phyloP scores from a whole-genome alignment of 768 basidiomycete species.

The Lactarius tabidus region DNA sequence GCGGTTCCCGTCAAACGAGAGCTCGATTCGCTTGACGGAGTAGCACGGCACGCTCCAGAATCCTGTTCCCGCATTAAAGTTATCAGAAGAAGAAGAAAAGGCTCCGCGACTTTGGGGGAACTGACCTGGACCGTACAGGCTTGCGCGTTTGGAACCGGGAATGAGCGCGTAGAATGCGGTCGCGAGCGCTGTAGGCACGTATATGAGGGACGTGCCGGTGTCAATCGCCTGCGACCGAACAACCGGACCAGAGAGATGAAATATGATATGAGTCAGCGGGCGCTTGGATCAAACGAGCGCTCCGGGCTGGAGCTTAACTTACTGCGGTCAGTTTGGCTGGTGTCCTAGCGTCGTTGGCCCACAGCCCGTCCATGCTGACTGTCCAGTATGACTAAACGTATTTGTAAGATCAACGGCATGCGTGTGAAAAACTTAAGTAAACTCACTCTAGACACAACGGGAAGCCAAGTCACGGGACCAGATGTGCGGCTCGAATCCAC shows the following conservation, averaged over 20 bases:
- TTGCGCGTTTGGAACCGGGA: conserved; percentile 41
- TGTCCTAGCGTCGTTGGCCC: conserved; percentile 31
- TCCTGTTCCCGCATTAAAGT: too few species aligned
- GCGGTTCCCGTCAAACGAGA: conserved; percentile 42
- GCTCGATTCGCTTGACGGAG: conserved; percentile 33
- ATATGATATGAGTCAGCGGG: neutral
- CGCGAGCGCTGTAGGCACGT: conserved; percentile 46
- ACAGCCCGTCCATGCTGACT: conserved; percentile 44
- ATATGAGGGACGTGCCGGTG: conserved; percentile 64
- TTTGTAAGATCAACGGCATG: neutral
- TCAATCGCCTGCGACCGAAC: conserved; percentile 50
- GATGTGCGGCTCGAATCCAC: conserved; percentile 37
- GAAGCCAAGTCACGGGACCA: conserved; percentile 38
- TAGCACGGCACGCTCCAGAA: conserved; percentile 57
- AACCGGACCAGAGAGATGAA: neutral
- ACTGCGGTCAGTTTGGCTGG: conserved; percentile 38
- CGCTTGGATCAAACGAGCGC: neutral
- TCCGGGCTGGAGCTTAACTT: conserved; percentile 15
- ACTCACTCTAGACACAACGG: conserved; percentile 36
- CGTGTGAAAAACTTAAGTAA: neutral
- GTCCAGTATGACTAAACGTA: conserved; percentile 56
- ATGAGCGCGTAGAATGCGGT: conserved; percentile 49
- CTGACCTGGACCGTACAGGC: conserved; percentile 42
- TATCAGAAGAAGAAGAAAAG: too few species aligned
- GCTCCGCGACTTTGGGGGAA: conserved; percentile 1